A percentile compares a stretch with the other conserved stretches of the same genome.
Conservation (phyloP, 306 rosid genomes). For the Inga leiocalycina region DNA sequence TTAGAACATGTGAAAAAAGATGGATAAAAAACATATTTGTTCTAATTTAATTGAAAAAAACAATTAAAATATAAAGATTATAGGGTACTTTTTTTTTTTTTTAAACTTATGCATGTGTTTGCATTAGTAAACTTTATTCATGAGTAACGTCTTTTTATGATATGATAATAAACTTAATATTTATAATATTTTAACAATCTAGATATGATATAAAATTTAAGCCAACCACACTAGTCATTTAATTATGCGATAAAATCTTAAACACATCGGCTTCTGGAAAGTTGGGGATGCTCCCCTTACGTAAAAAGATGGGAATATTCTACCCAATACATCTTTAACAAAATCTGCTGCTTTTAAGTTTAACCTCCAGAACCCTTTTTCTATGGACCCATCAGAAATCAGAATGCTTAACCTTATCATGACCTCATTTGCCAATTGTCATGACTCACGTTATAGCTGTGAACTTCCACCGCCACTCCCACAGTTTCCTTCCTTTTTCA, state of each 20-base stretch:
- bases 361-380: not conserved
- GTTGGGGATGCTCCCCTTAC: not conserved
- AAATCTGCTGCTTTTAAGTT: not conserved
- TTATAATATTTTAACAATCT: not conserved
- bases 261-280: slow-evolving; percentile 21
- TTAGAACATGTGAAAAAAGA: not conserved
- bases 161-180: not conserved
- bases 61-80: no score
- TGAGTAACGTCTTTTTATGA: not conserved
- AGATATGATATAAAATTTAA: not conserved
- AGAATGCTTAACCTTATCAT: not conserved
- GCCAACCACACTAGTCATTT: not conserved
- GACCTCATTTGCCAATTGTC: slow-evolving; percentile 40
- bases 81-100: no score
- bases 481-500: not conserved
- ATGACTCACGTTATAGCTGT: slow-evolving; percentile 20
- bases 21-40: not conserved
- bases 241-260: not conserved
- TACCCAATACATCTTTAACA: not conserved
- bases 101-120: not conserved
- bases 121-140: not conserved
- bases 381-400: not conserved
- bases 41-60: not conserved
- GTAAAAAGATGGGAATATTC: slow-evolving; percentile 41
- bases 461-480: slow-evolving; percentile 46